These are phyloP conservation scores for Saccharomycopsis malanga DNA, from an alignment of 805 yeast genomes.

Conservation along the genomic window DNA sequence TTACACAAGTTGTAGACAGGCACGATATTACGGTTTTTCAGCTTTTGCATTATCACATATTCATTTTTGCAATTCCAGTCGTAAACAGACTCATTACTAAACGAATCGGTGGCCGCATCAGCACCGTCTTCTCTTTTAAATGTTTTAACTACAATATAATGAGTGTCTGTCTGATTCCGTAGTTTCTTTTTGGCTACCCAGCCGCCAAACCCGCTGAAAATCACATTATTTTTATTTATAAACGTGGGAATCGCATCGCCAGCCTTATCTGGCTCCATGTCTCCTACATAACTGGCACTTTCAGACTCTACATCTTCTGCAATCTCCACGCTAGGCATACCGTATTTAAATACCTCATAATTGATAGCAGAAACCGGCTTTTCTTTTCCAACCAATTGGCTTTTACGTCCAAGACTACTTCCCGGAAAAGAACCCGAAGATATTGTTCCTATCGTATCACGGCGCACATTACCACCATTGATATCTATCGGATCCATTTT, in stretches of 20 bases:
- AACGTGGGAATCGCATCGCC: not conserved
- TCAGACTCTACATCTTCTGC: not conserved
- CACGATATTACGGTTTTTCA: constrained; percentile 16
- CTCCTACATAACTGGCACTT: not conserved
- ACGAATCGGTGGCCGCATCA: not conserved
- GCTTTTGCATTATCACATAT: constrained; percentile 19
- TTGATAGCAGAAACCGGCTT: not conserved
- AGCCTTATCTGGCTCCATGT: not conserved
- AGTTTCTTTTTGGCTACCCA: constrained; percentile 17
- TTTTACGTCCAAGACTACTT: too few species aligned
- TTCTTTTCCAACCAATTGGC: not conserved
- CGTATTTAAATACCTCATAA: not conserved
- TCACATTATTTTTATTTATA: not conserved
- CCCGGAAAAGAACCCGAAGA: not conserved
- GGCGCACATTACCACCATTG: too few species aligned
- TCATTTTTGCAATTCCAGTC: constrained; percentile 18
- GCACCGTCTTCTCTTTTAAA: constrained; percentile 5
- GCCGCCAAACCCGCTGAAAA: constrained; percentile 21
- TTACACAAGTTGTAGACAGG: constrained; percentile 21
- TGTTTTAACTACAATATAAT: constrained; percentile 15
- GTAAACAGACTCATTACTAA: not conserved
- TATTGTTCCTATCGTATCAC: not conserved
- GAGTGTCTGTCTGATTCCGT: constrained; percentile 2
- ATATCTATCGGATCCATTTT: constrained; percentile 10
- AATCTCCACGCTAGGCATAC: not conserved